Evolutionary conservation across 306 rosid genomes (phyloP).

Genomic region (Castanea sativa): DNA sequence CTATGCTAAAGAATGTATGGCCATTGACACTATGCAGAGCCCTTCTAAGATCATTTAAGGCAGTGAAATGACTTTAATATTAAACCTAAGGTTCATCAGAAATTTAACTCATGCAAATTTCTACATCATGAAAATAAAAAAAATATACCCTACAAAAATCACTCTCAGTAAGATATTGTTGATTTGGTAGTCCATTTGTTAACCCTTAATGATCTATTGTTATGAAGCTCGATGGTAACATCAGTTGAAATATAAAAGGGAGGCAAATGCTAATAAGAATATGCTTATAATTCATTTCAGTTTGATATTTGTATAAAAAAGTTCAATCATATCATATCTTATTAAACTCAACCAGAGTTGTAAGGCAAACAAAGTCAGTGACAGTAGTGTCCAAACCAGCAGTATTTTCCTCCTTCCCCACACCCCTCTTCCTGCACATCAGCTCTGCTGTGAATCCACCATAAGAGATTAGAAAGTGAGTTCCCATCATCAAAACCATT

Average conservation of each 20-base stretch:
- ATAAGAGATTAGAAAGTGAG: slow-evolving; percentile 69
- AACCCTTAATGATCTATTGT: neutral
- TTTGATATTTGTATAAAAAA: neutral
- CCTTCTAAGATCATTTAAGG: no score
- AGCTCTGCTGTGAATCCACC: slow-evolving; percentile 83
- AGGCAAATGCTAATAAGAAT: neutral
- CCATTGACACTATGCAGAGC: no score
- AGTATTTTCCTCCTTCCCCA: slow-evolving; percentile 9
- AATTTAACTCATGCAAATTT: neutral
- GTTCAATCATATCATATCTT: neutral
- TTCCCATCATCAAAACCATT: slow-evolving; percentile 69
- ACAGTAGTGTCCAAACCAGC: slow-evolving; percentile 41
- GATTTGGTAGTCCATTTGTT: neutral
- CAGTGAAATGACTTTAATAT: neutral
- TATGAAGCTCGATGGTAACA: neutral
- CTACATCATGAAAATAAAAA: neutral
- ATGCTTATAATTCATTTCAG: neutral
- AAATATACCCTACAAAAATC: neutral
- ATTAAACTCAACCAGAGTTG: neutral
- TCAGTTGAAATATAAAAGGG: neutral
- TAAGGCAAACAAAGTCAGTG: slow-evolving; percentile 14
- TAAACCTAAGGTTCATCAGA: neutral
- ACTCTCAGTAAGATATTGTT: neutral
- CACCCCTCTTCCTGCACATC: slow-evolving; percentile 18
- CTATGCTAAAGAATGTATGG: no score